Percentiles rank a stretch among this genome's conserved stretches.
phyloP scores from a whole-genome alignment of 2,329 filamentous ascomycete species.

The Xylariaceae sp. region DNA sequence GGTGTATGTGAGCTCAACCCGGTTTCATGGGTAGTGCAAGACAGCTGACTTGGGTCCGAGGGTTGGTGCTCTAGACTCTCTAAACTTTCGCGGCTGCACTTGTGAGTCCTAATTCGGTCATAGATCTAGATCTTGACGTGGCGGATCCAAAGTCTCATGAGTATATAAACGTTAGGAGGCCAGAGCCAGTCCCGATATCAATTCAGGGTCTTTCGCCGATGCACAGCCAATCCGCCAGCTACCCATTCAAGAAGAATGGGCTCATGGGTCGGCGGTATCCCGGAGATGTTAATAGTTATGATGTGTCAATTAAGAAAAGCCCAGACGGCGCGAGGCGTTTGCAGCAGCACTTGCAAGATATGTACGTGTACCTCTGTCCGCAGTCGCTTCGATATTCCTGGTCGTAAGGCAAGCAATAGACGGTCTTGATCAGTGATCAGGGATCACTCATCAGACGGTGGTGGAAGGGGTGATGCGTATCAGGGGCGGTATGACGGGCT shows the following conservation, averaged over 20 bases:
- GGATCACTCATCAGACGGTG: too few species aligned
- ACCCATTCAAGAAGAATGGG: conserved; percentile 10
- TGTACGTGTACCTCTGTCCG: too few species aligned
- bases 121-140: conserved; percentile 10
- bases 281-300: too few species aligned
- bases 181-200: not conserved
- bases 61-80: not conserved
- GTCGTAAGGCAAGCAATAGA: too few species aligned
- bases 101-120: conserved; percentile 11
- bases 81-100: not conserved
- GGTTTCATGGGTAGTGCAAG: not conserved
- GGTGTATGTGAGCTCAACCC: not conserved
- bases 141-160: conserved; percentile 1
- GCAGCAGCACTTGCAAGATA: not conserved
- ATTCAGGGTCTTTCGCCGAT: not conserved
- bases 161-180: conserved; percentile 5
- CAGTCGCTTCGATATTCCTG: too few species aligned
- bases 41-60: not conserved
- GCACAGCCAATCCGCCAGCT: not conserved
- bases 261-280: not conserved
- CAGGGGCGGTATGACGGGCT: not conserved
- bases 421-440: too few species aligned
- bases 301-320: too few species aligned
- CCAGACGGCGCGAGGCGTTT: not conserved
- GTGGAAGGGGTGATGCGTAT: not conserved